Percentiles rank a stretch among this genome's conserved stretches.
Evolutionary conservation across 805 yeast genomes (phyloP).

Genomic region (Monosporozyma servazzii): DNA sequence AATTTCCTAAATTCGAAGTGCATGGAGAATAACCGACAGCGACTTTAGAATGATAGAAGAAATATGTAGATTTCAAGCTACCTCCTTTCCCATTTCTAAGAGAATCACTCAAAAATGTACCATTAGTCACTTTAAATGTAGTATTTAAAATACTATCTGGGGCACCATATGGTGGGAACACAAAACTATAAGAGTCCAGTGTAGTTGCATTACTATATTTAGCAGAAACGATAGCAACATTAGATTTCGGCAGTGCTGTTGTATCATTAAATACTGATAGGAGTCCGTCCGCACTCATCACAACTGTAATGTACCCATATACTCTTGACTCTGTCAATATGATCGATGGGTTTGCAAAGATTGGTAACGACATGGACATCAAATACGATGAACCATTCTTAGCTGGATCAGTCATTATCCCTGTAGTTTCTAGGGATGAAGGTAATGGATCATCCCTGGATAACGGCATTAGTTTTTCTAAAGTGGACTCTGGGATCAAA

Average conservation of each 20-base stretch:
- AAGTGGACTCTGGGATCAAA: conserved; percentile 24
- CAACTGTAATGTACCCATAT: conserved; percentile 62
- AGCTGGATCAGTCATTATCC: conserved; percentile 62
- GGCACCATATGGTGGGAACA: conserved; percentile 33
- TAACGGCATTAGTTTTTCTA: conserved; percentile 42
- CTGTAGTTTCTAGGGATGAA: conserved; percentile 34
- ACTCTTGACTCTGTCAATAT: conserved; percentile 47
- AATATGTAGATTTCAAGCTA: conserved; percentile 30
- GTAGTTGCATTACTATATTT: conserved; percentile 16
- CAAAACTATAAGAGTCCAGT: conserved; percentile 33
- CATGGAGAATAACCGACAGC: conserved; percentile 51
- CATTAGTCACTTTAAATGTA: conserved; percentile 23
- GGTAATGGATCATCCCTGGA: conserved; percentile 40
- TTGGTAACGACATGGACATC: conserved; percentile 71
- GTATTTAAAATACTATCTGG: conserved; percentile 12
- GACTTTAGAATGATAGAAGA: conserved; percentile 33
- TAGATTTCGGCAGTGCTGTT: conserved; percentile 33
- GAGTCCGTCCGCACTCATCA: conserved; percentile 39
- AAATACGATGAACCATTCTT: conserved; percentile 39
- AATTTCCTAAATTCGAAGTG: conserved; percentile 36
- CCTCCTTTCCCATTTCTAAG: conserved; percentile 35
- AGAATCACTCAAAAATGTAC: conserved; percentile 30
- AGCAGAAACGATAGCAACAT: conserved; percentile 28
- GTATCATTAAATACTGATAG: conserved; percentile 34
- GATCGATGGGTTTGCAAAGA: conserved; percentile 65